Evolutionary conservation across 176 grass and related monocot genomes (phyloP), one percentile per base, ranked within the genome.

Genomic region (Juncus effusus): DNA sequence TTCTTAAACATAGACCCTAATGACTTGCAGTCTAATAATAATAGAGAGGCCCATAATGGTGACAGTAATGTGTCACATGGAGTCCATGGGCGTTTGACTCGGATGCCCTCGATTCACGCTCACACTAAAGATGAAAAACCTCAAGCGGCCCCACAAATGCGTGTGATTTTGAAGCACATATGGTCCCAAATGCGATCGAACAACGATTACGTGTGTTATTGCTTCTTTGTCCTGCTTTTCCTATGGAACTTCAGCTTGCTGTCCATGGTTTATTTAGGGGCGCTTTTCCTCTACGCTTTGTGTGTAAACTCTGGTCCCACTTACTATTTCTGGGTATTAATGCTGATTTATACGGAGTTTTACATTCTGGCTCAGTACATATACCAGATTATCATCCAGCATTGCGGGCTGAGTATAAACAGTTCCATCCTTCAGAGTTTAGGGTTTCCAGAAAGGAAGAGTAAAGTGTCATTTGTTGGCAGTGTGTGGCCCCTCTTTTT

Each of bases 311-410:
- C 90, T 57, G 93, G 93, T 60, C 93, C 88, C 42, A 84, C 76
- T 81, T 96, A 81, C 74, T 62, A 91, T 61, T 96, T 96, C 77
- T 96, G 93, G 93, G 74, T 96, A 63, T 81, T 87, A 74, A 90
- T 96, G 79, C 77, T 96, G 36, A 96, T 96, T 57, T 96, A 96
- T 63, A 96, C 93, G 7, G 93, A 96, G 71, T 45, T 91, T 60
- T 91, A 96, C 63, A 91, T 96, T 81, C 74, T 96, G 65, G 76
- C 81, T 59, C 93, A 96, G 63, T 96, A 96, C 60, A 76, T 96
- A 64, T 96, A 88, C 67, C 93, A 96, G 82, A 96, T 96, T 78
- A 88, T 96, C 60, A 96, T 96, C 75, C 93, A 96, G 42, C 93
- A 96, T 63, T 96, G 93, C 79, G 87, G 93, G 51, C 71, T 91